Evolutionary conservation across 2,329 filamentous ascomycete genomes (phyloP).

Genomic region (Thelonectria rubi): DNA sequence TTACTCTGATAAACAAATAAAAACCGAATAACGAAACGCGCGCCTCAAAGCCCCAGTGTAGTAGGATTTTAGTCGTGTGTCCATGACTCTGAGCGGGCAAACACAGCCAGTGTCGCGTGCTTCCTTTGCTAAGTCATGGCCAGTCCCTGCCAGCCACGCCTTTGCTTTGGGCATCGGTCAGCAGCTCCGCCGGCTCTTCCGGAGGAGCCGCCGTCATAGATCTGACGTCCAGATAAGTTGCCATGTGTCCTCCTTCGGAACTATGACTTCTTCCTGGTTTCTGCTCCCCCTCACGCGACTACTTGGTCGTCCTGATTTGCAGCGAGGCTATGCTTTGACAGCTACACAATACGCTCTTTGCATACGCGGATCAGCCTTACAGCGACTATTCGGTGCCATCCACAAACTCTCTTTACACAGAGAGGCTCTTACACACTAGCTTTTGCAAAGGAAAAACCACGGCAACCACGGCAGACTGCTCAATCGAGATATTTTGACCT

Average conservation of each 20-base stretch:
- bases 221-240: constrained; percentile 19
- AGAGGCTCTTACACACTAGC: background rate
- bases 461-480: background rate
- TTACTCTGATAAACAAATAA: background rate
- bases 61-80: constrained; percentile 9
- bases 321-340: background rate
- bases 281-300: background rate
- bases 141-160: constrained; percentile 34
- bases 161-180: constrained; percentile 25
- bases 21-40: background rate
- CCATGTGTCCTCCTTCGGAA: background rate
- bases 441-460: background rate
- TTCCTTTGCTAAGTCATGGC: constrained; percentile 20
- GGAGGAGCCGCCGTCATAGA: constrained; percentile 28
- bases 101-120: constrained; percentile 35
- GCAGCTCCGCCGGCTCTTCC: constrained; percentile 36
- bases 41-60: background rate
- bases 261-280: background rate
- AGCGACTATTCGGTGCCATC: background rate
- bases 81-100: background rate
- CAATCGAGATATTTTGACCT: background rate
- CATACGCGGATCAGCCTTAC: background rate
- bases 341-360: background rate
- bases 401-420: background rate
- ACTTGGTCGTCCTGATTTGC: background rate